Conservation (phyloP, 1,284 basidiomycete species). For the Ganoderma lingzhi region DNA sequence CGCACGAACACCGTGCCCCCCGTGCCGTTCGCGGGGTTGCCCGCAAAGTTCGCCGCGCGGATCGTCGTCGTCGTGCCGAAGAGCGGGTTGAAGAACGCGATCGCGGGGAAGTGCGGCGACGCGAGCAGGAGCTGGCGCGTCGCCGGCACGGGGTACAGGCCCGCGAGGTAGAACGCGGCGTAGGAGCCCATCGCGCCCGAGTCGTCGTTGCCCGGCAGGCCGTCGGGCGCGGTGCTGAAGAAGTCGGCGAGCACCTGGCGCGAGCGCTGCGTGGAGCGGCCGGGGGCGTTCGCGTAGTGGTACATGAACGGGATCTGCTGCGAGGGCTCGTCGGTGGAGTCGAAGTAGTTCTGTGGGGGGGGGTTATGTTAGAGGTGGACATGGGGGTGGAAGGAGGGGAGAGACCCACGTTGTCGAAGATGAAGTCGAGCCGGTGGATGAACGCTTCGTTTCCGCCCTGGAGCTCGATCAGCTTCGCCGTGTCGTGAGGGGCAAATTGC, state of each 20-base stretch:
- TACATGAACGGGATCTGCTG: conserved; percentile 73
- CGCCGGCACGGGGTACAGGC: conserved; percentile 70
- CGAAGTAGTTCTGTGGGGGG: conserved; percentile 54
- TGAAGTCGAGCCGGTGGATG: conserved; percentile 60
- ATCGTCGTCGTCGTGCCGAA: conserved; percentile 67
- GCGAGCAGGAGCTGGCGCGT: conserved; percentile 67
- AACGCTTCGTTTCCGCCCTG: conserved; percentile 67
- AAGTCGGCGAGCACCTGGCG: conserved; percentile 60
- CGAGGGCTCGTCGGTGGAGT: conserved; percentile 66
- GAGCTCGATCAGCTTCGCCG: conserved; percentile 62
- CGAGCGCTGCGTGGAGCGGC: conserved; percentile 62
- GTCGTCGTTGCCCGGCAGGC: conserved; percentile 67
- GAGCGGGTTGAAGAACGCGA: conserved; percentile 67
- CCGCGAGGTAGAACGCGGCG: conserved; percentile 65
- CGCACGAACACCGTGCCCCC: conserved; percentile 64
- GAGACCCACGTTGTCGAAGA: conserved; percentile 54
- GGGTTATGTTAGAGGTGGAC: conserved; percentile 47
- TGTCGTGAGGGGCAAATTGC: conserved; percentile 71
- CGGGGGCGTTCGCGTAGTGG: conserved; percentile 67
- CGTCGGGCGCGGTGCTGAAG: conserved; percentile 62
- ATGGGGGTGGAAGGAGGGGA: background rate
- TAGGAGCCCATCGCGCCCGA: conserved; percentile 76
- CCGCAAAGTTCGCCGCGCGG: conserved; percentile 55
- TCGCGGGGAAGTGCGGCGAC: conserved; percentile 66
- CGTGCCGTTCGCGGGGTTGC: conserved; percentile 58